Evolutionary conservation across 2,329 filamentous ascomycete genomes (phyloP).

Genomic region (Gnomoniopsis smithogilvyi): DNA sequence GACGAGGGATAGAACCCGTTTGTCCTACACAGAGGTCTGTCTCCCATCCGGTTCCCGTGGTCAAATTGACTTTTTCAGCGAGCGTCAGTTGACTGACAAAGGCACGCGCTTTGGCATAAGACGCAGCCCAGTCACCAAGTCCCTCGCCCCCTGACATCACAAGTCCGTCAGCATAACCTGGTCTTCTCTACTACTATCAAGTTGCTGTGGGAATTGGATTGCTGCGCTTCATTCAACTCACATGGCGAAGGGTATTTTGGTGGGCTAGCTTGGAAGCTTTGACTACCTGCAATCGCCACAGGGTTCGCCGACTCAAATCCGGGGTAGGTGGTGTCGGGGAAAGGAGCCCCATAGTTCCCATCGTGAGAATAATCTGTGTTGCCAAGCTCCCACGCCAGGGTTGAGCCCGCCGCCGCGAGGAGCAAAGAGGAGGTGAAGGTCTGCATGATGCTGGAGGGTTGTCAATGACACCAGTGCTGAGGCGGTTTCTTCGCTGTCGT

Average conservation of each 20-base stretch:
- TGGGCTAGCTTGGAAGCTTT: conserved; percentile 5
- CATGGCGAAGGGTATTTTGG: conserved; percentile 12
- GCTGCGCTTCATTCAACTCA: not conserved
- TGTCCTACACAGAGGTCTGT: conserved; percentile 23
- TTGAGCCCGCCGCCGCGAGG: conserved; percentile 8
- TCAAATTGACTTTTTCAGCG: conserved; percentile 72
- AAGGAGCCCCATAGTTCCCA: conserved; percentile 10
- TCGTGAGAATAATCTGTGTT: conserved; percentile 8
- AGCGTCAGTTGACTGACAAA: conserved; percentile 68
- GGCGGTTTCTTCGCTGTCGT: not conserved
- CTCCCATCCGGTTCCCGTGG: conserved; percentile 63
- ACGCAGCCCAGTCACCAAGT: conserved; percentile 50
- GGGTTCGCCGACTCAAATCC: conserved; percentile 11
- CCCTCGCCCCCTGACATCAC: not conserved
- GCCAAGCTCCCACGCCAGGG: not conserved
- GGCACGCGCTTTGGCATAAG: conserved; percentile 60
- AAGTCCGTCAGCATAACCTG: not conserved
- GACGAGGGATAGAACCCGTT: conserved; percentile 46
- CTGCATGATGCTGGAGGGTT: conserved; percentile 14
- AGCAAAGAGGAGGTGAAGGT: conserved; percentile 4
- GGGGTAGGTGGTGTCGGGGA: not conserved
- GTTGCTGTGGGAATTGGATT: not conserved
- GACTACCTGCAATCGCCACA: conserved; percentile 1
- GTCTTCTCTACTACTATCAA: not conserved
- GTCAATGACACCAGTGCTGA: conserved; percentile 11